Percentiles rank a stretch among this genome's conserved stretches.
Conservation (phyloP, 1,284 basidiomycete genomes). For the Ganoderma lucidum region DNA sequence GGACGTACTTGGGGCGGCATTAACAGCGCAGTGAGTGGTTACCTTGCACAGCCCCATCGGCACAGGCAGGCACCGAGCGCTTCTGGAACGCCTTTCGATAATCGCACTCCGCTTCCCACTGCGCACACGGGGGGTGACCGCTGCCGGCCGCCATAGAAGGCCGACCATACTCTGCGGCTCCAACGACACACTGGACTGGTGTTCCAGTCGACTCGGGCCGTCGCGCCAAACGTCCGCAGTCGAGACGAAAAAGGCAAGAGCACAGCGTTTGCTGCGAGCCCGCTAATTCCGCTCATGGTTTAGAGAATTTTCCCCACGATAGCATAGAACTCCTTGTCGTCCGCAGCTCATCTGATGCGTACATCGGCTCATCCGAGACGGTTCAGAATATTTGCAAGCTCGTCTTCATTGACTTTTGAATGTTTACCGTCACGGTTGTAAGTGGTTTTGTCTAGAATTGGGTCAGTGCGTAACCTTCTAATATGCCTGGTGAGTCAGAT, state of each 20-base stretch:
- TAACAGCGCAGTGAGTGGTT: slow-evolving; percentile 4
- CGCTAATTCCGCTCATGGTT: slow-evolving; percentile 3
- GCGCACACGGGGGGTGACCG: background rate
- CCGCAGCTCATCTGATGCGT: slow-evolving; percentile 3
- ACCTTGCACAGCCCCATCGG: background rate
- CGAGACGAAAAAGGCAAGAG: background rate
- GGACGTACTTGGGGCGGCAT: background rate
- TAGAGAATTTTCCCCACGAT: background rate
- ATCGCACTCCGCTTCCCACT: slow-evolving; percentile 1
- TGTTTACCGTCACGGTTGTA: background rate
- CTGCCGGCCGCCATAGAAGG: background rate
- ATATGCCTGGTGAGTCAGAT: background rate
- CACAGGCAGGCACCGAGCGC: background rate
- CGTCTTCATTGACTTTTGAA: background rate
- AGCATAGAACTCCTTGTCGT: background rate
- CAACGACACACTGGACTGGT: background rate
- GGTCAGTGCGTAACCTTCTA: background rate
- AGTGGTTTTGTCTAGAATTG: background rate
- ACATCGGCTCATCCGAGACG: background rate
- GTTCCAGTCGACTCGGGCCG: background rate
- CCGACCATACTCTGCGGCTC: background rate
- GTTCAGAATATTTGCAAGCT: background rate
- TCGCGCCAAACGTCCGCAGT: background rate
- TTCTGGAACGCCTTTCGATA: background rate
- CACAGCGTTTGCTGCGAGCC: background rate